Conservation (phyloP, 495 filamentous ascomycete species). For the Daldinia loculata region DNA sequence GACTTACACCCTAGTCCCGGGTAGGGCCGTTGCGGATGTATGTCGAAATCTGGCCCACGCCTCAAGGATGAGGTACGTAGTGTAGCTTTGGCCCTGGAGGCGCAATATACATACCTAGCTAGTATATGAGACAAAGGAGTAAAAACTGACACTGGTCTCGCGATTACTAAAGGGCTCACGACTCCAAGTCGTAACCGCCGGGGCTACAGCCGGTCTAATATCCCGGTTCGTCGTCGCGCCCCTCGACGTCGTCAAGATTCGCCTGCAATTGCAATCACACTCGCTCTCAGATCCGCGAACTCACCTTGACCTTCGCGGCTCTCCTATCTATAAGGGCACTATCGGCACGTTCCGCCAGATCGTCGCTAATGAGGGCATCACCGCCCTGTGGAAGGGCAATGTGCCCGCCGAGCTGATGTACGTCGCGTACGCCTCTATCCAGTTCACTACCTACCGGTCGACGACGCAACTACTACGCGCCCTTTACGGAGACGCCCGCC, state of each 20-base stretch:
- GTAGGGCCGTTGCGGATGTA: slow-evolving; percentile 60
- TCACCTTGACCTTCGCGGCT: slow-evolving; percentile 56
- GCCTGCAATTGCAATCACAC: slow-evolving; percentile 89
- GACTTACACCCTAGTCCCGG: slow-evolving; percentile 23
- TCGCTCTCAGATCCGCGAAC: slow-evolving; percentile 74
- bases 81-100: background rate
- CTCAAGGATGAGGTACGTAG: slow-evolving; percentile 85
- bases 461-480: slow-evolving; percentile 65
- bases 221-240: slow-evolving; percentile 94
- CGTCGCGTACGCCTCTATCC: slow-evolving; percentile 83
- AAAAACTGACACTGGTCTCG: background rate
- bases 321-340: slow-evolving; percentile 82
- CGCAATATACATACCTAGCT: background rate
- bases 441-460: slow-evolving; percentile 90
- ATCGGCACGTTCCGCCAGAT: slow-evolving; percentile 79
- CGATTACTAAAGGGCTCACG: slow-evolving; percentile 70
- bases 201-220: slow-evolving; percentile 86
- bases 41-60: slow-evolving; percentile 76
- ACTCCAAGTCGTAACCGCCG: slow-evolving; percentile 82
- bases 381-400: slow-evolving; percentile 97
- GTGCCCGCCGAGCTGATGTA: slow-evolving; percentile 94
- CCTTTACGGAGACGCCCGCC: slow-evolving; percentile 32
- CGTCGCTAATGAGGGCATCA: slow-evolving; percentile 78
- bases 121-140: background rate
- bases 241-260: slow-evolving; percentile 95